phyloP scores from a whole-genome alignment of 2,329 filamentous ascomycete genomes.

The Ceratocystis alfenasii region DNA sequence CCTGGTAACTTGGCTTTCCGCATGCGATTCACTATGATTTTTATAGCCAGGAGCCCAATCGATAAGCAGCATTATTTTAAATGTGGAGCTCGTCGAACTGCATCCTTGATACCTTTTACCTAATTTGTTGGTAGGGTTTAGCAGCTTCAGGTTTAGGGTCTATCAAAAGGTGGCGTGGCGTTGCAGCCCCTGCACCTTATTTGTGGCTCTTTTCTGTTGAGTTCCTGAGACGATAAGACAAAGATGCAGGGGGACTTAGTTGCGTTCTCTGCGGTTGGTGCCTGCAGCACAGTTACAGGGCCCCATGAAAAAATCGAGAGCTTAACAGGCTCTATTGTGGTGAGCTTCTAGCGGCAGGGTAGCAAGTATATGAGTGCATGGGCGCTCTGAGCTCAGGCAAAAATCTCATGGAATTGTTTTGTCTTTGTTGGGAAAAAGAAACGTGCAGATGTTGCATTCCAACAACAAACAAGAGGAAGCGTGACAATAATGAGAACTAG shows the following conservation, averaged over 20 bases:
- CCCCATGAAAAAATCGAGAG: neutral
- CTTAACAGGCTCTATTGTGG: neutral
- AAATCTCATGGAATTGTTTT: neutral
- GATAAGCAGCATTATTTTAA: too few species aligned
- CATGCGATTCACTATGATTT: too few species aligned
- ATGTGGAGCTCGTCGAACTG: too few species aligned
- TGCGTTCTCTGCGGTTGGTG: neutral
- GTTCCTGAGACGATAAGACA: neutral
- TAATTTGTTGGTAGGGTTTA: neutral
- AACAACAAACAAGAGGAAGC: neutral
- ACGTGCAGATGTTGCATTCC: neutral
- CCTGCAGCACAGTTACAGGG: neutral
- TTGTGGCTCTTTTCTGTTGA: conserved; percentile 1
- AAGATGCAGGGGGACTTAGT: neutral
- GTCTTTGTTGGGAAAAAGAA: conserved; percentile 12
- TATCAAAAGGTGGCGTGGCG: neutral
- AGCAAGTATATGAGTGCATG: neutral
- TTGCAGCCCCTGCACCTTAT: neutral
- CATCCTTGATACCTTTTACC: too few species aligned
- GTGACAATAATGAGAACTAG: neutral
- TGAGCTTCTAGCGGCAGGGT: neutral
- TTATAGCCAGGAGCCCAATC: too few species aligned
- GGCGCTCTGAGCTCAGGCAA: conserved; percentile 5
- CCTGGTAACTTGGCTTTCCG: too few species aligned
- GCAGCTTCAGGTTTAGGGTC: neutral